Percentiles rank a stretch among this genome's conserved stretches.
These are phyloP conservation scores for Wickerhamiella azymoides DNA, from an alignment of 805 yeast genomes.

Conservation along the genomic window DNA sequence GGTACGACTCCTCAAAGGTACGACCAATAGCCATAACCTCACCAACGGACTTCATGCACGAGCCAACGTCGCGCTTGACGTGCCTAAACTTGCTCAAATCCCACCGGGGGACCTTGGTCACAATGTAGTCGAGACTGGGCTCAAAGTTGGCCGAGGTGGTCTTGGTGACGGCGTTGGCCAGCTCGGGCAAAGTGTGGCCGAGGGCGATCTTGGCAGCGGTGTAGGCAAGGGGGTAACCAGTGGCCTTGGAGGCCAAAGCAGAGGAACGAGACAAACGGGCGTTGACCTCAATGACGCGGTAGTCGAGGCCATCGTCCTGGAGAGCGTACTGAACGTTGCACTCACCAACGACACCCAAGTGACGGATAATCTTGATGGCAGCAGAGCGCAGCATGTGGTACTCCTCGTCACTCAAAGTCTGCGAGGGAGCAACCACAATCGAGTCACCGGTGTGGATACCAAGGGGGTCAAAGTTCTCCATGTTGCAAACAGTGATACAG, in stretches of 20 bases:
- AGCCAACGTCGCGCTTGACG: conserved; percentile 85
- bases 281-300: conserved; percentile 92
- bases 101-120: conserved; percentile 97
- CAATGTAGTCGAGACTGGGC: conserved; percentile 93
- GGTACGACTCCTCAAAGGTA: conserved; percentile 93
- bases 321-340: conserved; percentile 96
- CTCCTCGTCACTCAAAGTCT: conserved; percentile 91
- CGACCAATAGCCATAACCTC: conserved; percentile 99
- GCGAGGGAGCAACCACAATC: conserved; percentile 97
- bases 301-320: conserved; percentile 90
- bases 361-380: conserved; percentile 94
- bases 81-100: conserved; percentile 91
- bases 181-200: conserved; percentile 86
- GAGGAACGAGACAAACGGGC: conserved; percentile 96
- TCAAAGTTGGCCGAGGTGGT: conserved; percentile 94
- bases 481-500: conserved; percentile 97
- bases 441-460: conserved; percentile 99
- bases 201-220: conserved; percentile 96
- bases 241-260: conserved; percentile 95
- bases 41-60: conserved; percentile 97
- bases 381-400: conserved; percentile 96
- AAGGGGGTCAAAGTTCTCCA: conserved; percentile 97
- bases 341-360: conserved; percentile 97
- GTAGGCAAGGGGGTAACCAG: conserved; percentile 96
- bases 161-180: conserved; percentile 92